Conservation (phyloP, 345 rosid genomes). For the Physaria fendleri region DNA sequence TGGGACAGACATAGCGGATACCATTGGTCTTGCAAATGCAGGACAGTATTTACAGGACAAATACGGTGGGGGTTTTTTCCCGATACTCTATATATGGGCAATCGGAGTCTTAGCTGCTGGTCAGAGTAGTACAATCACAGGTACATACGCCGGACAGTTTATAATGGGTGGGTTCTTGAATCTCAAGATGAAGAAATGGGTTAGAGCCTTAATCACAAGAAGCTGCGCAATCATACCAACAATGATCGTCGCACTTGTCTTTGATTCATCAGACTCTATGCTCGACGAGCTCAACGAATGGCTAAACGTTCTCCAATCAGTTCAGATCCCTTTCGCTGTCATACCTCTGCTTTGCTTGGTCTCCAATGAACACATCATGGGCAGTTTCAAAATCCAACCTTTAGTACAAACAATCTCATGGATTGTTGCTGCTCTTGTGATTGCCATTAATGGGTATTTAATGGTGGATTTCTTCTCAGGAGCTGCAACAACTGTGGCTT, state of each 20-base stretch:
- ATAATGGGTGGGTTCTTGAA: too few relatives aligned
- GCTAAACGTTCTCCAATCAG: slow-evolving; percentile 85
- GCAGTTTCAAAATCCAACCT: slow-evolving; percentile 69
- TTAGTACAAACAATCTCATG: slow-evolving; percentile 62
- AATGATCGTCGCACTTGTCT: slow-evolving; percentile 76
- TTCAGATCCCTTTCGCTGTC: slow-evolving; percentile 89
- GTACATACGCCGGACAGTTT: slow-evolving; percentile 88
- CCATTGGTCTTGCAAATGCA: slow-evolving; percentile 83
- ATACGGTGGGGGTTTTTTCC: slow-evolving; percentile 81
- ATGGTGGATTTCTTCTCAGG: too few relatives aligned
- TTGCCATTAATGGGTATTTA: too few relatives aligned
- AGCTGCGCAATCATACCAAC: slow-evolving; percentile 89
- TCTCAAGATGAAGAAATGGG: too few relatives aligned
- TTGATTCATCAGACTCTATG: slow-evolving; percentile 60
- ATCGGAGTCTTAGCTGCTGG: slow-evolving; percentile 93
- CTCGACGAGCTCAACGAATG: slow-evolving; percentile 81
- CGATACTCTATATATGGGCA: slow-evolving; percentile 89
- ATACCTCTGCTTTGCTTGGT: slow-evolving; percentile 85
- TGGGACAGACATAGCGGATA: slow-evolving; percentile 64
- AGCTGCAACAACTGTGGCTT: too few relatives aligned
- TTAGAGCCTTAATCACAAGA: slow-evolving; percentile 81
- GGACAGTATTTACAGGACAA: slow-evolving; percentile 88
- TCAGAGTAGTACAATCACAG: slow-evolving; percentile 94
- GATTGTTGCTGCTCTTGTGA: slow-evolving; percentile 81
- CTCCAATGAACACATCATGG: slow-evolving; percentile 84